A percentile compares a stretch with the other conserved stretches of the same genome.
Evolutionary conservation across 2,329 filamentous ascomycete genomes (phyloP).

Genomic region (Alternaria longipes): DNA sequence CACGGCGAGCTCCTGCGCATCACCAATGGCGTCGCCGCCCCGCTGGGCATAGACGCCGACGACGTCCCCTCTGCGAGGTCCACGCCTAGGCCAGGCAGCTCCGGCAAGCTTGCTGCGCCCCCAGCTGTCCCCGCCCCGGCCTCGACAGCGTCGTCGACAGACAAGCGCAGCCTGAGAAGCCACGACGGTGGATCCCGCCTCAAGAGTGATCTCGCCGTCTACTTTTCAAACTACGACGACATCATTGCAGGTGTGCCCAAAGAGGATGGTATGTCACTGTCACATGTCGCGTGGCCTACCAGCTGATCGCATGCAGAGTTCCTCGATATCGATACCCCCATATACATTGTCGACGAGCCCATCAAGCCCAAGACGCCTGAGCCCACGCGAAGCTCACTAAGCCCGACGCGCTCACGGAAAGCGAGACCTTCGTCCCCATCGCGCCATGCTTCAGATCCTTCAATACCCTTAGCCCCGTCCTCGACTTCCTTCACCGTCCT

Average conservation of each 20-base stretch:
- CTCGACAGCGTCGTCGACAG: constrained; percentile 49
- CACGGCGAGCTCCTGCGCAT: constrained; percentile 54
- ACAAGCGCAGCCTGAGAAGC: constrained; percentile 82
- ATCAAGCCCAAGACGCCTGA: constrained; percentile 38
- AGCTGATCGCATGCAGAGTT: constrained; percentile 65
- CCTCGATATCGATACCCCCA: constrained; percentile 75
- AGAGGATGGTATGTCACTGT: constrained; percentile 70
- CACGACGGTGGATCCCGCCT: constrained; percentile 82
- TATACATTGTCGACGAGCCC: constrained; percentile 73
- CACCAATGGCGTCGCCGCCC: constrained; percentile 54
- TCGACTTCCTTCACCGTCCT: constrained; percentile 50
- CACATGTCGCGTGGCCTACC: constrained; percentile 13
- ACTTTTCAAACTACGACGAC: constrained; percentile 94
- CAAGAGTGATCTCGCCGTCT: constrained; percentile 90
- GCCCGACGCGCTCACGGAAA: constrained; percentile 40
- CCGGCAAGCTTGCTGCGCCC: constrained; percentile 34
- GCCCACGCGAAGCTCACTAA: constrained; percentile 32
- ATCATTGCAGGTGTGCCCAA: constrained; percentile 86
- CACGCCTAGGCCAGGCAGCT: constrained; percentile 43
- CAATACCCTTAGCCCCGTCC: constrained; percentile 33
- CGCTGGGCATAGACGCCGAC: constrained; percentile 47
- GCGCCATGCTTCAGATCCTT: constrained; percentile 24
- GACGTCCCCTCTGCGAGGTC: constrained; percentile 43
- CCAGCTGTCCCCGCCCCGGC: constrained; percentile 29
- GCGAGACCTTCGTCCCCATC: constrained; percentile 27